Base-by-base conservation (phyloP, 345 rosid genomes). In the Cardamine occulta region DNA sequence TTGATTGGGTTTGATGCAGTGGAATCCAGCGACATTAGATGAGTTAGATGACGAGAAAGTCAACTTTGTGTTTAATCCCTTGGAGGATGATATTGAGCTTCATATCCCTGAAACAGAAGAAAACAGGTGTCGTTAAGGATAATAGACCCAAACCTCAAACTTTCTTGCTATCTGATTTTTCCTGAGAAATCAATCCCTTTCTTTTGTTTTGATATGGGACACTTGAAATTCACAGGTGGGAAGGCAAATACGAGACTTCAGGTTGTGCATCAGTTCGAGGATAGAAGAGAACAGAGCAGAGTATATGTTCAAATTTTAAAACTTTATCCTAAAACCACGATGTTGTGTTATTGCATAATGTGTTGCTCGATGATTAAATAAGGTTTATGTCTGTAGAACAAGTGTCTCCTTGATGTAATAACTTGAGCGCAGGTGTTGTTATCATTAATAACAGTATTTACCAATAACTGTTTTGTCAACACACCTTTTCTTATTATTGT, bases 21-120 rank as follows among this genome's bases (percentile, higher is more conserved):
- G 99, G 99, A 85, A 80, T 18, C 97, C 97, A 9, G 79, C 82
- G 1, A 80, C 86, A 12, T 82, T 87, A 10, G 88, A 86, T 11
- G 74, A 84, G 73, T 87, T 86, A 64, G 87, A 80, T 6, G 92
- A 85, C 14, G 79, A 85, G 73, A 88, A 87, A 72, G 23, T 88
- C 34, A 91, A 84, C 58, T 51, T 74, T 18, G 78, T 92, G 63
- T 90, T 92, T 79, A 72, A 83, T 82, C 91, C 90, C 35, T 90
- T 88, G 37, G 23, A 42, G 44, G 86, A 85, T 77, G 87, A 78
- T 45, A 77, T 88, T 52, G 97, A 92, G 81, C 97, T 92, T 74
- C 86, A 72, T 35, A 77, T 89, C 79, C 97, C 97, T 34, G 93
- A 79, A 63, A 85, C 80, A 34, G 90, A 88, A 76, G 86, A 80